Evolutionary conservation across 2,329 filamentous ascomycete species (phyloP).

Genomic region (Apiospora aurea): DNA sequence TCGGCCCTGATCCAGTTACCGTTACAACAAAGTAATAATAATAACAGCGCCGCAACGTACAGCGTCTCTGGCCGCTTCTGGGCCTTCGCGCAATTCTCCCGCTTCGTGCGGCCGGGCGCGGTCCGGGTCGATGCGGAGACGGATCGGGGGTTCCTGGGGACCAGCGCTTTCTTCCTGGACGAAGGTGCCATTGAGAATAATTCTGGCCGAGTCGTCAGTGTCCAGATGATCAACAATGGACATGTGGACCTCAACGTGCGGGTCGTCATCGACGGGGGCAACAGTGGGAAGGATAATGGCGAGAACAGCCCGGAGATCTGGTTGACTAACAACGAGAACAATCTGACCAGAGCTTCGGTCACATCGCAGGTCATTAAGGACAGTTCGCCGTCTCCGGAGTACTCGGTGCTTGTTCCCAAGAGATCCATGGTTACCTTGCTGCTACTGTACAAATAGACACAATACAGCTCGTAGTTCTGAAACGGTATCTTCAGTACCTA

Average conservation of each 20-base stretch:
- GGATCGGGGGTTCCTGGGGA: not conserved
- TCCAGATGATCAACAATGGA: constrained; percentile 22
- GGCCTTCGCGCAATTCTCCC: constrained; percentile 24
- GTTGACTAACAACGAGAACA: constrained; percentile 22
- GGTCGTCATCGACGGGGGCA: not conserved
- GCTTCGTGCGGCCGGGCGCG: constrained; percentile 23
- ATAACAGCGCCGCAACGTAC: not conserved
- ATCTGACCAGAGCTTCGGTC: not conserved
- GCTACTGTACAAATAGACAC: not conserved
- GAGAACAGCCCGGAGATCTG: not conserved
- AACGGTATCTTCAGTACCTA: no score
- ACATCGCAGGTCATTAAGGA: not conserved
- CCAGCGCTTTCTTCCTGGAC: constrained; percentile 11
- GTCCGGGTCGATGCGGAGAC: constrained; percentile 6
- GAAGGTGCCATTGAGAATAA: constrained; percentile 34
- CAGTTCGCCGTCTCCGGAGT: not conserved
- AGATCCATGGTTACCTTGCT: constrained; percentile 6
- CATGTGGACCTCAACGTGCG: not conserved
- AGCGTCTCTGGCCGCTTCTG: constrained; percentile 18
- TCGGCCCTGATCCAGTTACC: constrained; percentile 22
- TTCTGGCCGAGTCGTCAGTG: not conserved
- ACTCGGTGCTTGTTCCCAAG: not conserved
- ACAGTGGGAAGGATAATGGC: no score
- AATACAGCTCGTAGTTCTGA: no score
- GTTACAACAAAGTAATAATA: not conserved